Evolutionary conservation across 2,329 filamentous ascomycete genomes (phyloP), one percentile per base, ranked within the genome.

Genomic region (Fusarium torulosum): DNA sequence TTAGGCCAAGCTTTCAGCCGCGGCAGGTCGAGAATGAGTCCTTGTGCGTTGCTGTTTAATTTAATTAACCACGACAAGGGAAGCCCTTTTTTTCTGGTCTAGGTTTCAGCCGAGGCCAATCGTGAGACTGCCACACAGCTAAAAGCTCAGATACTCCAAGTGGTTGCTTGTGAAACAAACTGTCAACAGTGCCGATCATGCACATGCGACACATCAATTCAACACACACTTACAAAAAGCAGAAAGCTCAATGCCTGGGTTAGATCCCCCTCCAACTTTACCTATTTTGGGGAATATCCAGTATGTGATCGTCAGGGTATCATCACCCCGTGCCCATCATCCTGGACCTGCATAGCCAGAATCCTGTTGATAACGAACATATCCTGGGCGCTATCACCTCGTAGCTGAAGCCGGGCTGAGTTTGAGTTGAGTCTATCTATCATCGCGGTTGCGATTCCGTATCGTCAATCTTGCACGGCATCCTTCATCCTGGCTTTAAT

Each of bases 271-370:
- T 31, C 21, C 23, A 35, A 40, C 59, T 62, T 62, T 62, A 62
- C 59, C 59, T 62, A 47, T 47, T 62, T 42, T 35, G 59, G 59
- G 33, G 59, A 62, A 62, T 62, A 62, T 62, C 57, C n/a, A 25
- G 59, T 62, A 62, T 56, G 47, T 46, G 60, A 63, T 63, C 60
- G 60, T 63, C 60, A 45, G 59, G 57, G 57, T 62, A 56, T 60
- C 45, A 60, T 9, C 55, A 41, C 40, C 55, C 52, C 4, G 31
- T 29, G 29, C 41, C 35, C 23, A 20, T 9, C 21, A 61, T 38
- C 59, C 51, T 42, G 25, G 50, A 6, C 25, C 38, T 33, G 27
- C 14, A 15, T 33, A 7, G 29, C 29, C 11, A 31, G 29, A 31
- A 31, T 14, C 29, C 29, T 37, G 17, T 10, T n/a, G 35, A n/a